These are phyloP conservation scores for Glomus cerebriforme DNA, from an alignment of 192 early-diverging fungal species.

Conservation along the genomic window DNA sequence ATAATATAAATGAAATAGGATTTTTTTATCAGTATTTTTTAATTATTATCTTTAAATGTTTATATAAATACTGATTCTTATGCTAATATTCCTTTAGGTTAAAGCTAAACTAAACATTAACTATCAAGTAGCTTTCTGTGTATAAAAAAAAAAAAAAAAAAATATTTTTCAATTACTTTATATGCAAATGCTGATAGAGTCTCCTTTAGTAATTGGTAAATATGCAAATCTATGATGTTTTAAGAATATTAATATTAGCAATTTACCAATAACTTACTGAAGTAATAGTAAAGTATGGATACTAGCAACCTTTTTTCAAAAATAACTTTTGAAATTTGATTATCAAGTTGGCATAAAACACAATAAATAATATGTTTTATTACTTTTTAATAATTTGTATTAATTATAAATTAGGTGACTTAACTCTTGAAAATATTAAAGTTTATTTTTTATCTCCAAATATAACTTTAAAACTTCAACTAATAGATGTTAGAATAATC, in stretches of 20 bases:
- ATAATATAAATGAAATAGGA: constrained; percentile 32
- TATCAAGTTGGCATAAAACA: too few relatives aligned
- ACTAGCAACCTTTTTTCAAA: too few relatives aligned
- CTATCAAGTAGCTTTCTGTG: neutral
- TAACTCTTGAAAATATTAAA: too few relatives aligned
- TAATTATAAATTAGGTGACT: too few relatives aligned
- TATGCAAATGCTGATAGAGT: constrained; percentile 19
- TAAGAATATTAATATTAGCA: constrained; percentile 15
- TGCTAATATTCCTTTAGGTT: neutral
- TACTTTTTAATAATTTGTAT: too few relatives aligned
- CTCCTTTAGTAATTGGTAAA: constrained; percentile 25
- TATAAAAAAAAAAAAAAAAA: constrained; percentile 28
- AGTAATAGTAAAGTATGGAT: constrained; percentile 7
- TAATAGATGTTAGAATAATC: too few relatives aligned
- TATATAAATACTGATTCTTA: neutral
- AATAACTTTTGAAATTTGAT: too few relatives aligned
- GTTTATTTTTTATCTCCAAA: too few relatives aligned
- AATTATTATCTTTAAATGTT: neutral
- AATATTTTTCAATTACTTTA: constrained; percentile 10
- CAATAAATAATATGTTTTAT: too few relatives aligned
- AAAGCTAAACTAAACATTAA: constrained; percentile 7
- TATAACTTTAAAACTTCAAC: too few relatives aligned
- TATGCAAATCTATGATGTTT: constrained; percentile 19
- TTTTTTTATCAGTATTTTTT: constrained; percentile 21
- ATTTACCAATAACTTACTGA: constrained; percentile 5